phyloP scores from a whole-genome alignment of 192 early-diverging fungal genomes.

The Coemansia sp. region DNA sequence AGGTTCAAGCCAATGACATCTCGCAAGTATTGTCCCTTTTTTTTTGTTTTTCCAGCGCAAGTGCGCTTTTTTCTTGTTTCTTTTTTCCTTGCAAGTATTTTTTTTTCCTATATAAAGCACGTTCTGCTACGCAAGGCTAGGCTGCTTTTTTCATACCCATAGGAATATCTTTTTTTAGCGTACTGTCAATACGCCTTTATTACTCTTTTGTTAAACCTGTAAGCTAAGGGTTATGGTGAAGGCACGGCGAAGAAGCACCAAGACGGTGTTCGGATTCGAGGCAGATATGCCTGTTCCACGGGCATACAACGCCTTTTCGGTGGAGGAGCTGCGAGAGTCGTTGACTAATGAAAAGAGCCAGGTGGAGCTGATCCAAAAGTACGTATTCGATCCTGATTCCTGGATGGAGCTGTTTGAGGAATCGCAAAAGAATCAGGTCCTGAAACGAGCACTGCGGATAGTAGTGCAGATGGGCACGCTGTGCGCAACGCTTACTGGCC shows the following conservation, averaged over 20 bases:
- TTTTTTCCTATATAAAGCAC: too few relatives aligned
- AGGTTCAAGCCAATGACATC: too few relatives aligned
- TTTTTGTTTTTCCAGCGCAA: too few relatives aligned
- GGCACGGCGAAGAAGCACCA: slow-evolving; percentile 48
- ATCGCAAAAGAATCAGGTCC: slow-evolving; percentile 42
- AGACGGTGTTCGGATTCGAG: slow-evolving; percentile 47
- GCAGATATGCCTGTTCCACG: slow-evolving; percentile 45
- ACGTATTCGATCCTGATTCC: slow-evolving; percentile 37
- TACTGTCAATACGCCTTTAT: too few relatives aligned
- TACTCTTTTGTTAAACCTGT: too few relatives aligned
- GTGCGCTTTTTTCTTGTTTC: too few relatives aligned
- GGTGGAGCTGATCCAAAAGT: slow-evolving; percentile 39
- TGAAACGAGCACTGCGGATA: slow-evolving; percentile 49
- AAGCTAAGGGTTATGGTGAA: slow-evolving; percentile 23
- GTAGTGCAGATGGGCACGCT: slow-evolving; percentile 52
- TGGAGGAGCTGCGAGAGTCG: slow-evolving; percentile 39
- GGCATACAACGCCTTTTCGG: slow-evolving; percentile 42
- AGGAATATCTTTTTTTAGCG: too few relatives aligned
- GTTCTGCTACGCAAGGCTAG: too few relatives aligned
- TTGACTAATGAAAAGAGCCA: slow-evolving; percentile 45
- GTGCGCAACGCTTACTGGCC: slow-evolving; percentile 43
- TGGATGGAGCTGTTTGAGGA: slow-evolving; percentile 42
- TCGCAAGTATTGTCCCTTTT: too few relatives aligned
- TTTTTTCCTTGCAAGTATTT: too few relatives aligned
- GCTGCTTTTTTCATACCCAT: too few relatives aligned